Evolutionary conservation across 345 rosid species (phyloP).

Genomic region (Hevea brasiliensis): DNA sequence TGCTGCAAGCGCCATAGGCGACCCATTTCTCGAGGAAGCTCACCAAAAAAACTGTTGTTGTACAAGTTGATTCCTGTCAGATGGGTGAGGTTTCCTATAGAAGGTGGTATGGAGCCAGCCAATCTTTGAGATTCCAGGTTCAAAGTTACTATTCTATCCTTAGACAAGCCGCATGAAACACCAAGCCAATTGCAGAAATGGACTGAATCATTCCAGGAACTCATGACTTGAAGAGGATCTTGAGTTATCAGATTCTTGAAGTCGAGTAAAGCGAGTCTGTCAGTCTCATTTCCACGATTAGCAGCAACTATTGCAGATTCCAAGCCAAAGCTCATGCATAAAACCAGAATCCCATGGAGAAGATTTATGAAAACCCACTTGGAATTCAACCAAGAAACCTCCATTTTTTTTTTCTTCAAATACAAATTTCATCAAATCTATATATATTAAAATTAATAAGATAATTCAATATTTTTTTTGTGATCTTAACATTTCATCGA

Average conservation of each 20-base stretch:
- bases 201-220: constrained; percentile 27
- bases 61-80: constrained; percentile 18
- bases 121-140: constrained; percentile 18
- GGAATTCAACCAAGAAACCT: not conserved
- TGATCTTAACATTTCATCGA: too few species aligned
- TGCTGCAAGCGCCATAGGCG: constrained; percentile 15
- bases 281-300: constrained; percentile 17
- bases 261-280: constrained; percentile 21
- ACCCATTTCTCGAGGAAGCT: constrained; percentile 23
- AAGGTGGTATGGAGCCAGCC: constrained; percentile 29
- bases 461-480: too few species aligned
- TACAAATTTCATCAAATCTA: too few species aligned
- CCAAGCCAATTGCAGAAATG: constrained; percentile 34
- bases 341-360: not conserved
- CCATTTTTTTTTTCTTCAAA: not conserved
- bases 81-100: constrained; percentile 21
- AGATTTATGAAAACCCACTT: constrained; percentile 1
- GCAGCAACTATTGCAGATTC: constrained; percentile 2
- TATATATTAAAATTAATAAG: too few species aligned
- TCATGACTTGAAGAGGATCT: constrained; percentile 24
- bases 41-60: constrained; percentile 22
- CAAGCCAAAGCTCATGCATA: not conserved
- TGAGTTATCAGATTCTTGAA: constrained; percentile 29
- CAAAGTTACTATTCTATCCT: constrained; percentile 12
- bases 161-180: constrained; percentile 16